These are phyloP conservation scores for Chlorella sp. DNA, from an alignment of 139 green algal genomes.

Conservation along the genomic window DNA sequence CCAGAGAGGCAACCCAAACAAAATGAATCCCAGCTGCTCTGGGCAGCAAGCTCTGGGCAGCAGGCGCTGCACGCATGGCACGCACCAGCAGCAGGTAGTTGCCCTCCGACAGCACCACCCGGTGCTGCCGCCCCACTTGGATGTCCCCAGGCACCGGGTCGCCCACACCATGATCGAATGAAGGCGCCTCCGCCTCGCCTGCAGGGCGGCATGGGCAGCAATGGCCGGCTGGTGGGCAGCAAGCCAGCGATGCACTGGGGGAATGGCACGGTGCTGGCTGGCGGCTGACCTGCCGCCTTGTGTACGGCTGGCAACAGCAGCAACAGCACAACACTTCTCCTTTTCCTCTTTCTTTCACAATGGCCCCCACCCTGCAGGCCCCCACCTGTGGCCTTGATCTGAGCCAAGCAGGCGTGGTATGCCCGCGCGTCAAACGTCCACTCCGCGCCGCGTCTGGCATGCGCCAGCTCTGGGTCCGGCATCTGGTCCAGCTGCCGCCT, in stretches of 20 bases:
- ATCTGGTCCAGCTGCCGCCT: slow-evolving; percentile 82
- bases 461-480: slow-evolving; percentile 70
- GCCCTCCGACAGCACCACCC: slow-evolving; percentile 83
- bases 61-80: too few relatives aligned
- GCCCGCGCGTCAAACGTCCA: slow-evolving; percentile 88
- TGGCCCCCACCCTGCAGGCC: too few relatives aligned
- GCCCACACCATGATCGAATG: slow-evolving; percentile 88
- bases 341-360: too few relatives aligned
- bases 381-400: slow-evolving; percentile 46
- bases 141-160: slow-evolving; percentile 78
- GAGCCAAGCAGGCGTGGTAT: slow-evolving; percentile 71
- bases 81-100: slow-evolving; percentile 90
- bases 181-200: slow-evolving; percentile 60
- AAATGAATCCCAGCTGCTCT: too few relatives aligned
- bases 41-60: too few relatives aligned
- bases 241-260: too few relatives aligned
- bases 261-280: too few relatives aligned
- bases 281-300: too few relatives aligned
- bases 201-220: background rate
- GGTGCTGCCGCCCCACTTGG: slow-evolving; percentile 45
- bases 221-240: background rate
- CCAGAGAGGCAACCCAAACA: too few relatives aligned
- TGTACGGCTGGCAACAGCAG: too few relatives aligned
- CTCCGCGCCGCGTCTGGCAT: slow-evolving; percentile 69
- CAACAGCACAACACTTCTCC: too few relatives aligned